Evolutionary conservation across 306 rosid species (phyloP).

Genomic region (Abrus pulchellus): DNA sequence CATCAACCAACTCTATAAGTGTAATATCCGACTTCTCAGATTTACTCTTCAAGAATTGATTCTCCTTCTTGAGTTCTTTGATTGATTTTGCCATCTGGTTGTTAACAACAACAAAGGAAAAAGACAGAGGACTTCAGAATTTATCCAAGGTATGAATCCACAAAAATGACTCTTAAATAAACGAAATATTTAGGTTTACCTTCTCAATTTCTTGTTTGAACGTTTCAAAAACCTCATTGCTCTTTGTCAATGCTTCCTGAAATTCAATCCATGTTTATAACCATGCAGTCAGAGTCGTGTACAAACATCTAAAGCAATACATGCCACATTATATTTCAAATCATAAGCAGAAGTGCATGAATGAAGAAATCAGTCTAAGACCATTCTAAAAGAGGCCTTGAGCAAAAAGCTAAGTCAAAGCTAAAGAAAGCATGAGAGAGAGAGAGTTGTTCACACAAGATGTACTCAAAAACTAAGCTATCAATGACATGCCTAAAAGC

Average conservation of each 20-base stretch:
- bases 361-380: constrained; percentile 14
- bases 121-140: constrained; percentile 33
- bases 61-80: constrained; percentile 97
- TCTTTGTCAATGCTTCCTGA: constrained; percentile 90
- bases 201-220: constrained; percentile 91
- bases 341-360: constrained; percentile 8
- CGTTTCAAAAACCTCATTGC: constrained; percentile 93
- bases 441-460: constrained; percentile 7
- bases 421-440: background rate
- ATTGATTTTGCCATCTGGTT: constrained; percentile 89
- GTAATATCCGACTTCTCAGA: constrained; percentile 85
- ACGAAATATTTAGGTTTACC: constrained; percentile 59
- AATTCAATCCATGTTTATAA: constrained; percentile 49
- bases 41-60: constrained; percentile 90
- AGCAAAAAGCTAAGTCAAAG: constrained; percentile 2
- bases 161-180: constrained; percentile 34
- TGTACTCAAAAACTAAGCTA: background rate
- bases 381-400: constrained; percentile 1
- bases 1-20: constrained; percentile 85
- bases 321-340: background rate
- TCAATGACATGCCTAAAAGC: constrained; percentile 1
- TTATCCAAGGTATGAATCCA: constrained; percentile 40
- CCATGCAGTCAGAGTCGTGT: constrained; percentile 23
- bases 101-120: constrained; percentile 49
- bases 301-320: constrained; percentile 19